Evolutionary conservation across 108 stramenopile species (phyloP).

Genomic region (Cylindrotheca fusiformis): DNA sequence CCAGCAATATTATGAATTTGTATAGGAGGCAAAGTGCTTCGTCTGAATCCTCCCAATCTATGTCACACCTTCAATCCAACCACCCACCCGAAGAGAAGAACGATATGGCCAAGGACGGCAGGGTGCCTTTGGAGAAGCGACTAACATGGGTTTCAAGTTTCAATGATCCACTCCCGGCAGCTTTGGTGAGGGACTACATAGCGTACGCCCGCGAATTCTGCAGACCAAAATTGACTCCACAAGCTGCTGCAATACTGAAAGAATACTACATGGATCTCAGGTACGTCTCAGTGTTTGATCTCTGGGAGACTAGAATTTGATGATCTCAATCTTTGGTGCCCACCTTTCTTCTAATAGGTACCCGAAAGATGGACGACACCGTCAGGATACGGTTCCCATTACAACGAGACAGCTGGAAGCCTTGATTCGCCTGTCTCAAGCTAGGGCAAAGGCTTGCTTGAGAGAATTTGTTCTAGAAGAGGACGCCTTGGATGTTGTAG

Average conservation of each 20-base stretch:
- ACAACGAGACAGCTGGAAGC: slow-evolving; percentile 97
- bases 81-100: slow-evolving; percentile 1
- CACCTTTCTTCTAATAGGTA: slow-evolving; percentile 5
- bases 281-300: slow-evolving; percentile 17
- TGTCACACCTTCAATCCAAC: slow-evolving; percentile 3
- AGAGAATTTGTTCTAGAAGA: slow-evolving; percentile 86
- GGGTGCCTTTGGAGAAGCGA: slow-evolving; percentile 57
- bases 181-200: slow-evolving; percentile 93
- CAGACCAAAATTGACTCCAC: slow-evolving; percentile 81
- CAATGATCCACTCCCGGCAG: slow-evolving; percentile 72
- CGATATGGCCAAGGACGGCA: slow-evolving; percentile 1
- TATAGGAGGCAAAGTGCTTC: slow-evolving; percentile 36
- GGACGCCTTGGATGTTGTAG: slow-evolving; percentile 98
- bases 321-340: slow-evolving; percentile 1
- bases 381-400: slow-evolving; percentile 85
- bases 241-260: slow-evolving; percentile 84
- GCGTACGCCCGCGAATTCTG: slow-evolving; percentile 94
- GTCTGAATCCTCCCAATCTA: slow-evolving; percentile 2
- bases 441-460: slow-evolving; percentile 94
- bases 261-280: slow-evolving; percentile 90
- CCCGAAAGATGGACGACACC: slow-evolving; percentile 41
- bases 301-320: slow-evolving; percentile 6
- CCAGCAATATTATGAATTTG: slow-evolving; percentile 90
- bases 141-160: slow-evolving; percentile 76
- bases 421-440: slow-evolving; percentile 91